A percentile compares a stretch with the other conserved stretches of the same genome.
phyloP scores from a whole-genome alignment of 257 asterid species.

The Capsicum chinense region DNA sequence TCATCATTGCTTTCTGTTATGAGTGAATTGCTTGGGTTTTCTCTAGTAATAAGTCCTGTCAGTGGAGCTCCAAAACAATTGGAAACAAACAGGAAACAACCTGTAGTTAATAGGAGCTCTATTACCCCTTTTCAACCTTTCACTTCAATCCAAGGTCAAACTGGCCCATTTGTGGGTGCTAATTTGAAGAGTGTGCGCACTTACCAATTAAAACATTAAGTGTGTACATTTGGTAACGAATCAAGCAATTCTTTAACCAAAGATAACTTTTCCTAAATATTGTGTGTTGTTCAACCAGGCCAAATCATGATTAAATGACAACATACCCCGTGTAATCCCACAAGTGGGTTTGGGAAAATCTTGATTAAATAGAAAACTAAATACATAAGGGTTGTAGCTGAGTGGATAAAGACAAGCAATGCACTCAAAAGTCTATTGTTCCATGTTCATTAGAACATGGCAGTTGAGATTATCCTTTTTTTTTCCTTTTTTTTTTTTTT shows the following conservation, averaged over 20 bases:
- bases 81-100: not conserved
- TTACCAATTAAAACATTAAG: not conserved
- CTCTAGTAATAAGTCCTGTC: not conserved
- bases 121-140: not conserved
- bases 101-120: not conserved
- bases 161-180: not conserved
- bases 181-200: not conserved
- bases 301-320: not conserved
- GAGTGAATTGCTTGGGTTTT: not conserved
- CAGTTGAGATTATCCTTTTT: not conserved
- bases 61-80: not conserved
- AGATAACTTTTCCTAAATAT: not conserved
- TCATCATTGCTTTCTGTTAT: not conserved
- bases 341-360: no score
- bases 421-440: conserved; percentile 8
- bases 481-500: not conserved
- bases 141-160: conserved; percentile 12
- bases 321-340: no score
- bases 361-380: not conserved
- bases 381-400: not conserved
- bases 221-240: not conserved
- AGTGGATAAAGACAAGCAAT: not conserved
- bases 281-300: not conserved
- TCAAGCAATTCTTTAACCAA: not conserved
- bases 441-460: not conserved